Base-by-base conservation (phyloP, 192 early-diverging fungal genomes). In the Backusella macrospora region DNA sequence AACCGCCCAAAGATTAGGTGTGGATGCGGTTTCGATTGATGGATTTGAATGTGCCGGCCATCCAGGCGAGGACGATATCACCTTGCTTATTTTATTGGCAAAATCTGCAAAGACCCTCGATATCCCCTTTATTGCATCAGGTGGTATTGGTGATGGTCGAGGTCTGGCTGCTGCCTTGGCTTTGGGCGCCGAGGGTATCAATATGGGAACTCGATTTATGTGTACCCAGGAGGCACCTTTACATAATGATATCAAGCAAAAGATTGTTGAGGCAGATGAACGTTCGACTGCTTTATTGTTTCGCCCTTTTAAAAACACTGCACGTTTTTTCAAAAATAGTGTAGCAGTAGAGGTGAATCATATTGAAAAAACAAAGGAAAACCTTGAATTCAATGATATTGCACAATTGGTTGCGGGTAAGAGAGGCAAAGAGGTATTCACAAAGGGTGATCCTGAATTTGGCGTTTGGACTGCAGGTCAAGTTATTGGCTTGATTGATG, bases 181-280 rank as follows among this genome's bases (percentile, higher is more conserved):
- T 23, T 72, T 86, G 16, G 85, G 86, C 38, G 83, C 86, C 52
- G 81, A 83, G 71, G 92, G 91, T 64, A 79, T 93, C 77, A 92
- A 92, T 81, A 93, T 93, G 91, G 92, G 93, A 40, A 94, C 93
- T 10, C 89, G 93, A n/a, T 94, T 94, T 82, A 86, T 94, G 89
- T 90, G 89, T 80, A 92, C 92, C 0, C 76, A 83, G 55, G 93
- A 94, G 73, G 73, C 88, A 6, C 91, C 90, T 21, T 85, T 92
- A 55, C 92, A 93, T 80, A 68, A 88, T 34, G 85, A 88, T 73
- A 86, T 93, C 79, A 94, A 94, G 78, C 76, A 91, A 68, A 78
- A 75, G 34, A 92, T 94, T 76, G 92, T 93, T 12, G 77, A 82
- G 13, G 91, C 86, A 3, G 79, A 85, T 44, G 93, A 94, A 72